A percentile compares a stretch with the other conserved stretches of the same genome.
Conservation (phyloP, 179 eudicot species). For the Spinacia oleracea region DNA sequence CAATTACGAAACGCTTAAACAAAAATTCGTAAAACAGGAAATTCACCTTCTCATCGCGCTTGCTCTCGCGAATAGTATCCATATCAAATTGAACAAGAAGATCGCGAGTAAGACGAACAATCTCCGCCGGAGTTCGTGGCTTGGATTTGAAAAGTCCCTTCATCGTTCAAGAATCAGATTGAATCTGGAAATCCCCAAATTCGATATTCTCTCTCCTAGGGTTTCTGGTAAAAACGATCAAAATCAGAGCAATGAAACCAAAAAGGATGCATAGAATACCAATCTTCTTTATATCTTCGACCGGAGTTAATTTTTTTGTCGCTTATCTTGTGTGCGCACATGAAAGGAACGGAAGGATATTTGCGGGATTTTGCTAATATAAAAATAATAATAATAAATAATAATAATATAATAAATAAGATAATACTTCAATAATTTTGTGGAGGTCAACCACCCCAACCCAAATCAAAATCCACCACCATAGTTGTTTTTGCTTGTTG, state of each 20-base stretch:
- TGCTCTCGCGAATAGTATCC: constrained; percentile 48
- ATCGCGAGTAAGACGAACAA: constrained; percentile 76
- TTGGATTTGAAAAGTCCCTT: constrained; percentile 84
- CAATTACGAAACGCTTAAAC: not conserved
- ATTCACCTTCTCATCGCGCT: constrained; percentile 86
- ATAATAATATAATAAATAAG: no score
- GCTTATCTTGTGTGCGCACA: constrained; percentile 19
- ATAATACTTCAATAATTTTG: not conserved
- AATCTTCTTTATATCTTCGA: not conserved
- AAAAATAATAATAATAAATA: no score
- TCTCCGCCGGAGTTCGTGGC: constrained; percentile 79
- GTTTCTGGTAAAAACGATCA: not conserved
- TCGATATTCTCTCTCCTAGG: constrained; percentile 3
- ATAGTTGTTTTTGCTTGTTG: no score
- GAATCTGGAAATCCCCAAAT: not conserved
- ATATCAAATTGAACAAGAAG: constrained; percentile 54
- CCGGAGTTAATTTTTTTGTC: constrained; percentile 11
- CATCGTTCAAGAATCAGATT: constrained; percentile 22
- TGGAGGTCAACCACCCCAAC: constrained; percentile 15
- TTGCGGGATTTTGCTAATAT: constrained; percentile 11
- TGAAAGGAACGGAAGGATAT: constrained; percentile 15
- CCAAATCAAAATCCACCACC: not conserved
- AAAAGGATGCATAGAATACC: not conserved
- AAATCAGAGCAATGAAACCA: not conserved
- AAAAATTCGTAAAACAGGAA: not conserved